Base-by-base conservation (phyloP, 805 yeast species). In the Zygoascus flipseniorum region DNA sequence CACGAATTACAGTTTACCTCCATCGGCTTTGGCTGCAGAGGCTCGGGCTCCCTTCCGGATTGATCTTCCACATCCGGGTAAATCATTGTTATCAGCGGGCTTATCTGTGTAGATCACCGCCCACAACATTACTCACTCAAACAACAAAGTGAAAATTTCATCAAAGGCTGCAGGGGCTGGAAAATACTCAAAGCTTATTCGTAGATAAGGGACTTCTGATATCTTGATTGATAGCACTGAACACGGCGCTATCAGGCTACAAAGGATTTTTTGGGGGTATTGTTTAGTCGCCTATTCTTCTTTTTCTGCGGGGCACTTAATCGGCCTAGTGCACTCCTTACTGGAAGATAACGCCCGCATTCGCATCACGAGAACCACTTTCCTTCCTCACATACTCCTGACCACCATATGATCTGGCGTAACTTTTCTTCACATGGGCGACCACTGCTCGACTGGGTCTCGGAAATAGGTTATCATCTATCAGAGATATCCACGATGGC, bases 401-500 rank as follows among this genome's bases (percentile, higher is more conserved):
- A 23, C 28, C 28, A 23, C 28, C 28, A 23, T n/a, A n/a, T 23
- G 28, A 23, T 23, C 28, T 23, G 28, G 28, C 28, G 28, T 23
- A 3, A 23, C 28, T 23, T 23, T 46, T 28, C 39, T 18, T 8
- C 31, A 11, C 47, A 44, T 23, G 49, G 49, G 6, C 31, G 49
- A 16, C 49, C 49, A 3, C 5, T 46, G n/a, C 26, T 46, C 16
- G 49, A 46, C 41, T 46, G 49, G 49, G 23, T 46, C 20, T 46
- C 41, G 20, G 16, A 26, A 39, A 31, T 46, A 13, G 42, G 26
- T 5, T n/a, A 28, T 26, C 49, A 46, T 31, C 32, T 46, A 19
- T 31, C 42, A 10, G 41, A 31, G 8, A 46, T 46, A 3, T 46
- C 49, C 16, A 31, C 42, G 4, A 14, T 59, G 23, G 61, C 65